Evolutionary conservation across 192 early-diverging fungal species (phyloP).

Genomic region (Coemansia sp.): DNA sequence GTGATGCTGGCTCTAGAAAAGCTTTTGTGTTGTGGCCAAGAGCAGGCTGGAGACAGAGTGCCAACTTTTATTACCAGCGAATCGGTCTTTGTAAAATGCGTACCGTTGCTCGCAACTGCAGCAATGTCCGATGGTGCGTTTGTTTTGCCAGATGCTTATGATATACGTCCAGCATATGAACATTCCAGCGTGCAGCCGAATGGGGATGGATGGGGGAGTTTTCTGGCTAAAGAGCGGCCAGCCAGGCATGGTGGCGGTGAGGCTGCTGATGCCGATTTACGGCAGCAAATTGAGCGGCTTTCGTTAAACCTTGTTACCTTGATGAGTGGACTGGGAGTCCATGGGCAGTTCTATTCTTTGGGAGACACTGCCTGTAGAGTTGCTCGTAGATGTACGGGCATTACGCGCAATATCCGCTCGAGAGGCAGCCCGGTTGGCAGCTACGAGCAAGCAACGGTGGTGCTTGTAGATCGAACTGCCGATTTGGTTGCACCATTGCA

Average conservation of each 20-base stretch:
- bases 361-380: constrained; percentile 27
- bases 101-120: constrained; percentile 13
- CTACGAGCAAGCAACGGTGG: constrained; percentile 16
- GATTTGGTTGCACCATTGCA: constrained; percentile 38
- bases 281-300: constrained; percentile 24
- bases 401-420: constrained; percentile 12
- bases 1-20: constrained; percentile 9
- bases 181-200: neutral
- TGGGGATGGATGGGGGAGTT: neutral
- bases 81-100: constrained; percentile 10
- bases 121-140: constrained; percentile 16
- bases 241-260: neutral
- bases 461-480: constrained; percentile 38
- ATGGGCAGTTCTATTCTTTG: constrained; percentile 37
- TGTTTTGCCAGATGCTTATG: constrained; percentile 21
- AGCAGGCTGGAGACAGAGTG: neutral
- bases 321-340: constrained; percentile 16
- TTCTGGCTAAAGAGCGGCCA: neutral
- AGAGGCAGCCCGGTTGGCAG: neutral
- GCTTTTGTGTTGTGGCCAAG: constrained; percentile 8
- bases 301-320: constrained; percentile 29
- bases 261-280: neutral
- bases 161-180: constrained; percentile 5
- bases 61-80: constrained; percentile 1
- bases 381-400: constrained; percentile 26